Base-by-base conservation (phyloP, 2,329 filamentous ascomycete genomes). In the Spiromastix sp. region DNA sequence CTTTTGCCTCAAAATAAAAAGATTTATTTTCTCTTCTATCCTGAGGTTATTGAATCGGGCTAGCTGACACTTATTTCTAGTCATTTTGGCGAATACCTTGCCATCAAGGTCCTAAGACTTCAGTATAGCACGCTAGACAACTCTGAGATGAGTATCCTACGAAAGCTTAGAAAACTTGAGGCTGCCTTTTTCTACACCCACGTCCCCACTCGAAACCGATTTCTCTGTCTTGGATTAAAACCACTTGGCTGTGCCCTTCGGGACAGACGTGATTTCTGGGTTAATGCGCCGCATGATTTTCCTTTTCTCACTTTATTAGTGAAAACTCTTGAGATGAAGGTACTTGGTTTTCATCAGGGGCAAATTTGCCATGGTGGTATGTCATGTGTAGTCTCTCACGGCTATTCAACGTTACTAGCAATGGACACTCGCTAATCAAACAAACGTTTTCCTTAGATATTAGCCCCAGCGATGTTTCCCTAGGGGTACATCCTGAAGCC, bases 341-440 rank as follows among this genome's bases (percentile, higher is more conserved):
- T 42, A 5, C 19, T 29, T 34, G 18, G 5, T 28, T 22, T 34
- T 36, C 38, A 43, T 30, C 18, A 21, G 8, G 19, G 30, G 12
- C 30, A 32, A 16, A 39, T 43, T 22, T 32, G 22, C 15, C 41
- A 43, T 34, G 41, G 41, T 28, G 41, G 40, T 42, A 36, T 20
- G 40, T 37, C 6, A 5, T 32, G 6, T 32, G 26, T 4, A 25
- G 16, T 9, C 15, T 31, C 11, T n/a, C 19, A 35, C 21, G 12
- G 16, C 26, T 21, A 4, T 29, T 30, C 25, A 36, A 17, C 21
- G 18, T n/a, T n/a, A n/a, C n/a, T n/a, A n/a, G n/a, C n/a, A n/a
- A n/a, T 22, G n/a, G 20, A 35, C 17, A 5, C 7, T 33, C 13
- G 22, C 24, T 32, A 37, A 27, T 13, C 10, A 33, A 32, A 13